Conservation (phyloP, 2,329 filamentous ascomycete genomes). For the Xylaria sp. region DNA sequence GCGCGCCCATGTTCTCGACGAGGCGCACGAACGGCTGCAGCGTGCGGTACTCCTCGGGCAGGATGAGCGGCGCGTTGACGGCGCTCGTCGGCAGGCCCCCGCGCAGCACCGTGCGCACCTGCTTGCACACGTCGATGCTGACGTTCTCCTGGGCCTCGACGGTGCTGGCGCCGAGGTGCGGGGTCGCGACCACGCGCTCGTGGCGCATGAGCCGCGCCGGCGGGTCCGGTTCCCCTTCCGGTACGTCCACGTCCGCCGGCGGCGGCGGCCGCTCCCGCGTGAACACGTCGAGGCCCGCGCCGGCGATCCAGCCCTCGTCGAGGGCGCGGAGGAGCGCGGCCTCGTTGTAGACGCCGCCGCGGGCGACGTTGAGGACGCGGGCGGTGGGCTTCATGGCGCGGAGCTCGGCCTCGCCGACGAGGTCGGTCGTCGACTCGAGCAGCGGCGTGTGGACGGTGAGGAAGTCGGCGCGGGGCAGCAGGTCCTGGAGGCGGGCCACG, state of each 20-base stretch:
- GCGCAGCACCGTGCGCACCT: constrained; percentile 72
- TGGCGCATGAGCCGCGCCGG: constrained; percentile 68
- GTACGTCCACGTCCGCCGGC: too few relatives aligned
- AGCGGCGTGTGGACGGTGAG: constrained; percentile 81
- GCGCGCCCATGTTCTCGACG: constrained; percentile 75
- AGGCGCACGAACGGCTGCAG: constrained; percentile 76
- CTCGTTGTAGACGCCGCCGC: constrained; percentile 82
- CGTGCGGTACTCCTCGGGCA: constrained; percentile 78
- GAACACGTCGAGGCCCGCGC: constrained; percentile 80
- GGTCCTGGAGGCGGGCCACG: constrained; percentile 56
- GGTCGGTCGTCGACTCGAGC: constrained; percentile 73
- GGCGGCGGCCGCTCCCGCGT: constrained; percentile 70
- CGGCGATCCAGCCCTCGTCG: constrained; percentile 71
- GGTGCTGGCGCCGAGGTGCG: constrained; percentile 79
- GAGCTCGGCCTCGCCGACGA: constrained; percentile 70
- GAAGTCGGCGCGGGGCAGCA: constrained; percentile 73
- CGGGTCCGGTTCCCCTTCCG: constrained; percentile 49
- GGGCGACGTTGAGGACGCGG: constrained; percentile 76
- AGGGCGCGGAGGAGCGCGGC: constrained; percentile 70
- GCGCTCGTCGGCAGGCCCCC: constrained; percentile 75
- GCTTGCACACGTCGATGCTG: constrained; percentile 79
- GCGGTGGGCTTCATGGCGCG: constrained; percentile 73
- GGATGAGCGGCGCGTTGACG: constrained; percentile 80
- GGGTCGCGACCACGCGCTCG: constrained; percentile 74
- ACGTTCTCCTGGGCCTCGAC: constrained; percentile 85